A percentile compares a stretch with the other conserved stretches of the same genome.
phyloP scores from a whole-genome alignment of 352 stramenopile species.

The Detonula confervacea region DNA sequence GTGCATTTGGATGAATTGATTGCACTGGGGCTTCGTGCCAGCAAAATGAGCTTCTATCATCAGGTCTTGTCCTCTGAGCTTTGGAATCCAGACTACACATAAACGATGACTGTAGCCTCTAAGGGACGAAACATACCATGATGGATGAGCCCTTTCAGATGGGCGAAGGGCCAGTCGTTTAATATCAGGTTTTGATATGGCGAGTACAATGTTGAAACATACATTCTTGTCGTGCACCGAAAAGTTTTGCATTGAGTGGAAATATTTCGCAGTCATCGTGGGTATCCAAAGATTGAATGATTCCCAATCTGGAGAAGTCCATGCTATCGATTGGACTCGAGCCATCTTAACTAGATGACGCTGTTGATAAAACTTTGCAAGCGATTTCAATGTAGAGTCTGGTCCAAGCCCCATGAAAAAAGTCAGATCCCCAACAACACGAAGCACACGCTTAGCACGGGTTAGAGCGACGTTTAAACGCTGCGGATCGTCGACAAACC shows the following conservation, averaged over 20 bases:
- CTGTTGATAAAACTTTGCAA: constrained; percentile 32
- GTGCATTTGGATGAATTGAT: constrained; percentile 39
- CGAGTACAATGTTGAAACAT: constrained; percentile 40
- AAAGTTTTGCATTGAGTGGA: constrained; percentile 39
- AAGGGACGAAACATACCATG: constrained; percentile 38
- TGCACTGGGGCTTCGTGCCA: constrained; percentile 34
- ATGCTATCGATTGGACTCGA: constrained; percentile 28
- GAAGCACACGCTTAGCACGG: constrained; percentile 67
- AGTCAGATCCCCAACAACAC: background rate
- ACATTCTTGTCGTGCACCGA: constrained; percentile 34
- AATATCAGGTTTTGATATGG: constrained; percentile 33
- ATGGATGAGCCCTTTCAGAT: constrained; percentile 21
- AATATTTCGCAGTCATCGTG: constrained; percentile 40
- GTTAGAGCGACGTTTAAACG: constrained; percentile 84
- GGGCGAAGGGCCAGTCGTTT: constrained; percentile 14
- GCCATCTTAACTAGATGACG: background rate
- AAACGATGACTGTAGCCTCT: constrained; percentile 22
- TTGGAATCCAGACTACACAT: constrained; percentile 46
- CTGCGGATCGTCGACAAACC: constrained; percentile 75
- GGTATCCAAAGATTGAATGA: constrained; percentile 18
- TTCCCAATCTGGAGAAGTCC: constrained; percentile 39
- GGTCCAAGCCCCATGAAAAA: constrained; percentile 20
- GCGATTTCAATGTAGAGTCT: constrained; percentile 30
- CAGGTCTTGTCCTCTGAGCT: constrained; percentile 22
- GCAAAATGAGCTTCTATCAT: constrained; percentile 53